These are phyloP conservation scores for Puccinia polysora DNA, from an alignment of 1,284 basidiomycete genomes.

Conservation along the genomic window DNA sequence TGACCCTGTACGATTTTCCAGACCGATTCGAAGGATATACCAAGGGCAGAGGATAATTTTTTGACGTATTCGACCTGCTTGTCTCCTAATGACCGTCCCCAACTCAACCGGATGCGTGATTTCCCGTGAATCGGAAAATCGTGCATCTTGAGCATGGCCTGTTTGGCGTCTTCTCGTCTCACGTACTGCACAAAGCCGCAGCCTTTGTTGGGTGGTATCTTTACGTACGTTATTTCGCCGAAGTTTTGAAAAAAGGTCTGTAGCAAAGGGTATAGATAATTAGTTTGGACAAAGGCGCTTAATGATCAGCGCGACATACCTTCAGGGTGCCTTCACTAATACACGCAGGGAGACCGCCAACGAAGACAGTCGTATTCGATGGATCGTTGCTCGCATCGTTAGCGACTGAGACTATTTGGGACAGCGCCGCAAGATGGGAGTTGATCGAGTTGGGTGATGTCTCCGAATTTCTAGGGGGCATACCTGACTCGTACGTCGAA, in stretches of 20 bases:
- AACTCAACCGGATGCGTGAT: conserved; percentile 74
- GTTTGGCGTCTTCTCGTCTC: conserved; percentile 80
- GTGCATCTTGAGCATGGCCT: conserved; percentile 91
- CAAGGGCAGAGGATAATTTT: conserved; percentile 24
- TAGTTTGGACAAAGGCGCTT: background rate
- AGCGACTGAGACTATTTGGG: conserved; percentile 57
- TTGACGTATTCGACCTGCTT: conserved; percentile 46
- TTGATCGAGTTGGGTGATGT: conserved; percentile 55
- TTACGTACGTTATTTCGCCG: conserved; percentile 88
- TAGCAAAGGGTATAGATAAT: background rate
- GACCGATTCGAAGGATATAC: conserved; percentile 35
- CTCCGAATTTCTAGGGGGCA: background rate
- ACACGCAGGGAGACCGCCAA: conserved; percentile 75
- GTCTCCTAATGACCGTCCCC: conserved; percentile 64
- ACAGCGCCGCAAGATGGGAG: conserved; percentile 69
- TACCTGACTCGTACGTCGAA: background rate
- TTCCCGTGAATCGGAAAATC: conserved; percentile 88
- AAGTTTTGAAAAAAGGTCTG: conserved; percentile 75
- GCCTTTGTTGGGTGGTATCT: conserved; percentile 89
- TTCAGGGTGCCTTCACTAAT: conserved; percentile 80
- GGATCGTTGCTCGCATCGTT: conserved; percentile 61
- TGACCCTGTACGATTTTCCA: conserved; percentile 42
- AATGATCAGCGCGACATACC: conserved; percentile 50
- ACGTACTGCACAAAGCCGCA: conserved; percentile 95
- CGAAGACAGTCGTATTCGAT: conserved; percentile 87